A percentile compares a stretch with the other conserved stretches of the same genome.
phyloP scores from a whole-genome alignment of 768 basidiomycete species.

The Mycena leptocephala region DNA sequence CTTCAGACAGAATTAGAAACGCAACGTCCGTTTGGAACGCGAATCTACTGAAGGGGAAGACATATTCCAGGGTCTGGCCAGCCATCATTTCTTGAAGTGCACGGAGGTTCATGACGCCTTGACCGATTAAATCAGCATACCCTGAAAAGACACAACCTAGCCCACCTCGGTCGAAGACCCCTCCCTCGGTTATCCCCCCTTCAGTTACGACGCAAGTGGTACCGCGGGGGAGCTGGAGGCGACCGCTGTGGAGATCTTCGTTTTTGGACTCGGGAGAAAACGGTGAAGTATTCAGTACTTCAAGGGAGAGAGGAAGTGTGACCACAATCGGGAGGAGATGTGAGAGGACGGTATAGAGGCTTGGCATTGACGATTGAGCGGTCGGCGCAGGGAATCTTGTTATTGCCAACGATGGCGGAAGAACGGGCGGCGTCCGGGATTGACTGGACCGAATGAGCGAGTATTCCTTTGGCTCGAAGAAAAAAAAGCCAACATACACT shows the following conservation, averaged over 20 bases:
- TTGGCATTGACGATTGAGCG: constrained; percentile 53
- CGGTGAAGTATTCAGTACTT: constrained; percentile 68
- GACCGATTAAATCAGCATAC: not conserved
- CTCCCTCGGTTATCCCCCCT: constrained; percentile 78
- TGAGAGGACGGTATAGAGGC: constrained; percentile 69
- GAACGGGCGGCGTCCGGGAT: constrained; percentile 75
- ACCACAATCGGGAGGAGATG: constrained; percentile 73
- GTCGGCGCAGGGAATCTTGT: constrained; percentile 72
- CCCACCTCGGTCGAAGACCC: constrained; percentile 69
- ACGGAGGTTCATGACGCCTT: constrained; percentile 77
- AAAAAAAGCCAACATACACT: constrained; percentile 66
- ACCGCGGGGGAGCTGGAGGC: constrained; percentile 79
- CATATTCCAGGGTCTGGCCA: constrained; percentile 78
- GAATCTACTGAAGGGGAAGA: constrained; percentile 84
- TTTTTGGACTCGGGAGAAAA: constrained; percentile 82
- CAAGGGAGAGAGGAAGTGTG: constrained; percentile 74
- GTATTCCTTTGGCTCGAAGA: constrained; percentile 12
- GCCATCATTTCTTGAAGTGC: constrained; percentile 77
- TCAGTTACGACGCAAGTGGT: constrained; percentile 78
- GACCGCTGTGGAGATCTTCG: constrained; percentile 81
- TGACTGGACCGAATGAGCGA: constrained; percentile 60
- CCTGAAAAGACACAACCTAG: constrained; percentile 20
- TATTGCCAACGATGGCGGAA: constrained; percentile 78
- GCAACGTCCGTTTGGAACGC: constrained; percentile 82
- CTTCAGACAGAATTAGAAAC: constrained; percentile 75